These are phyloP conservation scores for Lablab purpureus DNA, from an alignment of 306 rosid species.

Conservation along the genomic window DNA sequence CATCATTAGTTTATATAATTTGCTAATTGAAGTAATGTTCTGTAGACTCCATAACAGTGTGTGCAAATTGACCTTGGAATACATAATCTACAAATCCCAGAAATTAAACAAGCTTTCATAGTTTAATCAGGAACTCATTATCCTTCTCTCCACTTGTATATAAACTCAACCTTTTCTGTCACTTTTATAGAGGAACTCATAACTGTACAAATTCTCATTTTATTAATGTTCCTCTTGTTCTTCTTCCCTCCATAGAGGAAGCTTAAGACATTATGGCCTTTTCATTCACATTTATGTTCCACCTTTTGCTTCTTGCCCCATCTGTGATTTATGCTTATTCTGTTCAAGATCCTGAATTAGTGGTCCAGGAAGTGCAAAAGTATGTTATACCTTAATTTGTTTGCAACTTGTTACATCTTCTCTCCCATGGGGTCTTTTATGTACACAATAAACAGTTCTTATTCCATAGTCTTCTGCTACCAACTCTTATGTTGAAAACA, in stretches of 20 bases:
- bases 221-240: slow-evolving; percentile 27
- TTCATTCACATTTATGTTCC: slow-evolving; percentile 46
- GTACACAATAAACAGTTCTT: no score
- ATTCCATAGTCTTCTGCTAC: no score
- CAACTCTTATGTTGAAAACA: background rate
- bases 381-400: slow-evolving; percentile 40
- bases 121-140: slow-evolving; percentile 38
- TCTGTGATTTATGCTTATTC: slow-evolving; percentile 55
- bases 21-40: slow-evolving; percentile 30
- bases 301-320: slow-evolving; percentile 50
- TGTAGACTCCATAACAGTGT: background rate
- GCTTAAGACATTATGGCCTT: slow-evolving; percentile 54
- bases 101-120: slow-evolving; percentile 16
- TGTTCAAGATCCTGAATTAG: slow-evolving; percentile 61
- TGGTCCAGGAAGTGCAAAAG: slow-evolving; percentile 70
- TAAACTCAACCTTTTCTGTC: slow-evolving; percentile 35
- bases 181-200: slow-evolving; percentile 43
- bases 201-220: slow-evolving; percentile 13
- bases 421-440: background rate
- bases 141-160: slow-evolving; percentile 48
- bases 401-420: background rate
- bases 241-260: background rate
- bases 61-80: slow-evolving; percentile 33
- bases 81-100: slow-evolving; percentile 40
- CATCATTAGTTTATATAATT: background rate